Percentiles rank a stretch among this genome's conserved stretches.
Evolutionary conservation across 129 eudicot species (phyloP).

Genomic region (Pseudognaphalium luteoalbum): DNA sequence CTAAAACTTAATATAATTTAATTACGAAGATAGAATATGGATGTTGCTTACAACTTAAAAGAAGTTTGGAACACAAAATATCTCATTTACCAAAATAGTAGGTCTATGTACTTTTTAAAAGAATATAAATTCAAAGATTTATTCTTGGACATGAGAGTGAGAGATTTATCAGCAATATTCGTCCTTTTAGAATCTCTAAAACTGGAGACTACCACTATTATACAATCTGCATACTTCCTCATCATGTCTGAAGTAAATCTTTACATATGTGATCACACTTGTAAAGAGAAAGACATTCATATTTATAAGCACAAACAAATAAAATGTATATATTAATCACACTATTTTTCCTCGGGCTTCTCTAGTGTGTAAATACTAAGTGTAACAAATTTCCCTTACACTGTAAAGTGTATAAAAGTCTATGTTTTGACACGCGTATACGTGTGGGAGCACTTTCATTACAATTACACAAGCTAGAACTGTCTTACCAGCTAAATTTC

Average conservation of each 20-base stretch:
- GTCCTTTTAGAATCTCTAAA: constrained; percentile 27
- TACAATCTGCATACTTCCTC: not conserved
- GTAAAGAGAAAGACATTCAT: not conserved
- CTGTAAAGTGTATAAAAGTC: not conserved
- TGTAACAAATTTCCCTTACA: not conserved
- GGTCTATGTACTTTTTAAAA: not conserved
- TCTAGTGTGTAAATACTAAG: not conserved
- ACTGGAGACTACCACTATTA: constrained; percentile 15
- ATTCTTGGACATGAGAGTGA: constrained; percentile 7
- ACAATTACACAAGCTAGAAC: not conserved
- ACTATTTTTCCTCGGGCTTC: not conserved
- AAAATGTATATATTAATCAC: too few species aligned
- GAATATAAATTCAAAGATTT: constrained; percentile 5
- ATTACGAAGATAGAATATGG: not conserved
- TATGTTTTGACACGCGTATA: too few species aligned
- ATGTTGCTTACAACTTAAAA: too few species aligned
- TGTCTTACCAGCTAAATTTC: not conserved
- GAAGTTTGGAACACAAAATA: not conserved
- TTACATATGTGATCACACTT: not conserved
- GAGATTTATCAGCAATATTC: constrained; percentile 35
- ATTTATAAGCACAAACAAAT: too few species aligned
- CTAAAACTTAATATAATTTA: not conserved
- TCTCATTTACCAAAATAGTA: not conserved
- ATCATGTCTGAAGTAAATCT: not conserved
- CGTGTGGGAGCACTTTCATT: not conserved